phyloP scores from a whole-genome alignment of 225 moss, liverwort and hornwort species.

The Asterella californica region DNA sequence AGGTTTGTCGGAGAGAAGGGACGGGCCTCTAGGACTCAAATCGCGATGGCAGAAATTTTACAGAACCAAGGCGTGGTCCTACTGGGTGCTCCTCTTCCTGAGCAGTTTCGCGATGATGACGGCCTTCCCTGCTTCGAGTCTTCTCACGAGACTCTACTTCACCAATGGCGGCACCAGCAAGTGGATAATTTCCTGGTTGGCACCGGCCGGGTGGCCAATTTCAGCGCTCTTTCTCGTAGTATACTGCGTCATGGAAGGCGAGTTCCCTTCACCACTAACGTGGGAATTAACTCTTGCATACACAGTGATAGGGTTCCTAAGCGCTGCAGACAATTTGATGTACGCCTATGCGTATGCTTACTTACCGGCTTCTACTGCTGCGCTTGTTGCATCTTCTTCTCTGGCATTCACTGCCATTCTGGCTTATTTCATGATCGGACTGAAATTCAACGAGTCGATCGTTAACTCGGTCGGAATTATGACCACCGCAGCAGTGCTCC shows the following conservation, averaged over 20 bases:
- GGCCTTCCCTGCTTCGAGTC: constrained; percentile 39
- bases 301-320: constrained; percentile 33
- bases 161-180: constrained; percentile 37
- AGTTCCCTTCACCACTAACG: constrained; percentile 27
- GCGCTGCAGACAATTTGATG: constrained; percentile 37
- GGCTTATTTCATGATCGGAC: constrained; percentile 36
- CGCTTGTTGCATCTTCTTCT: constrained; percentile 31
- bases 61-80: constrained; percentile 8
- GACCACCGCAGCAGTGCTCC: constrained; percentile 34
- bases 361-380: constrained; percentile 41
- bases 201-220: constrained; percentile 40
- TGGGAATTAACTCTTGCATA: constrained; percentile 35
- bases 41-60: constrained; percentile 1
- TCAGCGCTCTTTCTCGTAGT: constrained; percentile 25
- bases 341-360: constrained; percentile 40
- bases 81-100: constrained; percentile 38
- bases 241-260: constrained; percentile 26
- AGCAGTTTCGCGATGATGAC: constrained; percentile 36
- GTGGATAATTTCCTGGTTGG: constrained; percentile 38
- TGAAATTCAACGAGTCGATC: constrained; percentile 29
- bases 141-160: constrained; percentile 40
- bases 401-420: constrained; percentile 42
- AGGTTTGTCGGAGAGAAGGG: neutral
- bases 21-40: neutral
- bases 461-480: constrained; percentile 35